Conservation (phyloP, 495 filamentous ascomycete genomes). For the Corynascus novoguineensis region DNA sequence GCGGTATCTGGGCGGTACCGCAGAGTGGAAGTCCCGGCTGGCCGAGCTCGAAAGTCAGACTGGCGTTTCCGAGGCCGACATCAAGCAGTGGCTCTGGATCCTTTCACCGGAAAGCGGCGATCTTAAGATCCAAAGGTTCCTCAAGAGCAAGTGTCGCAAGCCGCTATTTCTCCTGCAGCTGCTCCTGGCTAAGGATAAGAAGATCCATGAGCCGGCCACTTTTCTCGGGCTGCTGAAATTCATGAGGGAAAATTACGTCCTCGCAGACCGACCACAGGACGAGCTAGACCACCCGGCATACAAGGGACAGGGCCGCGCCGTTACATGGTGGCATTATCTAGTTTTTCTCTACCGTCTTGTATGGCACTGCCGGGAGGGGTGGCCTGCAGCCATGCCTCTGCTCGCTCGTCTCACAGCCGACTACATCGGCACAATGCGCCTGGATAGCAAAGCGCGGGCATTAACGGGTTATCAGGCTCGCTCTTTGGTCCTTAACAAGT, state of each 20-base stretch:
- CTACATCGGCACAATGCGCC: conserved; percentile 31
- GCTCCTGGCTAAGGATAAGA: conserved; percentile 31
- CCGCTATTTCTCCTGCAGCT: conserved; percentile 37
- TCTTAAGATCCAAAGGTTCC: conserved; percentile 30
- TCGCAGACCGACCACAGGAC: conserved; percentile 13
- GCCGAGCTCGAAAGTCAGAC: conserved; percentile 18
- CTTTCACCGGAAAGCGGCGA: conserved; percentile 33
- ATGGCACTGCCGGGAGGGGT: conserved; percentile 27
- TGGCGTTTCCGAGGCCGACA: conserved; percentile 24
- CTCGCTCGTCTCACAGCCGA: conserved; percentile 31
- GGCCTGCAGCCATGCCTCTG: conserved; percentile 31
- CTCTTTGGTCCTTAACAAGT: conserved; percentile 33
- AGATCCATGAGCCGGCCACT: conserved; percentile 23
- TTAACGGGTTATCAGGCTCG: conserved; percentile 19
- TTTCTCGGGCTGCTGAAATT: conserved; percentile 32
- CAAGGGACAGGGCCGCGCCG: conserved; percentile 10
- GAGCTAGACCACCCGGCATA: conserved; percentile 1
- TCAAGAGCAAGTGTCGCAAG: conserved; percentile 29
- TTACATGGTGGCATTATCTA: conserved; percentile 31
- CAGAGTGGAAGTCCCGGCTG: conserved; percentile 30
- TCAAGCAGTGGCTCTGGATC: conserved; percentile 42
- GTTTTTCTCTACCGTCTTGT: conserved; percentile 31
- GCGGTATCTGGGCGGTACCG: conserved; percentile 16
- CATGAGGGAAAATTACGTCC: conserved; percentile 28
- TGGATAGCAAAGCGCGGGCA: not conserved